phyloP scores from a whole-genome alignment of 139 green algal genomes.

The Volvox africanus region DNA sequence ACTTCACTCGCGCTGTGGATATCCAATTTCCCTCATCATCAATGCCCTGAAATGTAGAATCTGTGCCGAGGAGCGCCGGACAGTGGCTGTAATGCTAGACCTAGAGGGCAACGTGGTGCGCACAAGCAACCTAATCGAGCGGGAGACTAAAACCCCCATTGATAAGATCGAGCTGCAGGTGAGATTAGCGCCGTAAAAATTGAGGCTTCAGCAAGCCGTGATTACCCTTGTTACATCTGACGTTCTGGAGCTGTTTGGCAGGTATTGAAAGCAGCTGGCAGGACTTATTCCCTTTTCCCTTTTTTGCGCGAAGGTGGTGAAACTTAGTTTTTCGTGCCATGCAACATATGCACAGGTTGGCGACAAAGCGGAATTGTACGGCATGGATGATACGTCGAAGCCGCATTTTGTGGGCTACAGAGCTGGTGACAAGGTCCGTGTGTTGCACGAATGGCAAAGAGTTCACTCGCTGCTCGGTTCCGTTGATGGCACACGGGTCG shows the following conservation, averaged over 20 bases:
- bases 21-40: too few species aligned
- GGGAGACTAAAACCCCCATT: constrained; percentile 32
- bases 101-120: constrained; percentile 77
- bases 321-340: too few species aligned
- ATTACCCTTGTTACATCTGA: neutral
- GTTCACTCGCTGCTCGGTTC: too few species aligned
- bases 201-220: neutral
- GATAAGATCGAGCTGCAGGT: constrained; percentile 47
- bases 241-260: too few species aligned
- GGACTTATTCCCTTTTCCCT: too few species aligned
- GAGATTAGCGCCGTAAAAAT: neutral
- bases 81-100: constrained; percentile 67
- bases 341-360: constrained; percentile 31
- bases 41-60: neutral
- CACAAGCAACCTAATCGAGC: constrained; percentile 67
- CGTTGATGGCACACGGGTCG: too few species aligned
- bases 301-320: too few species aligned
- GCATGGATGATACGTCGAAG: constrained; percentile 49
- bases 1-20: too few species aligned
- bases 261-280: too few species aligned
- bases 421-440: constrained; percentile 30
- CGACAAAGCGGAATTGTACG: constrained; percentile 58
- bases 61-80: constrained; percentile 1
- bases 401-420: constrained; percentile 45
- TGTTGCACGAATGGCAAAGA: too few species aligned